Base-by-base conservation (phyloP, 169 alveolate genomes). In the Babesia sp. region DNA sequence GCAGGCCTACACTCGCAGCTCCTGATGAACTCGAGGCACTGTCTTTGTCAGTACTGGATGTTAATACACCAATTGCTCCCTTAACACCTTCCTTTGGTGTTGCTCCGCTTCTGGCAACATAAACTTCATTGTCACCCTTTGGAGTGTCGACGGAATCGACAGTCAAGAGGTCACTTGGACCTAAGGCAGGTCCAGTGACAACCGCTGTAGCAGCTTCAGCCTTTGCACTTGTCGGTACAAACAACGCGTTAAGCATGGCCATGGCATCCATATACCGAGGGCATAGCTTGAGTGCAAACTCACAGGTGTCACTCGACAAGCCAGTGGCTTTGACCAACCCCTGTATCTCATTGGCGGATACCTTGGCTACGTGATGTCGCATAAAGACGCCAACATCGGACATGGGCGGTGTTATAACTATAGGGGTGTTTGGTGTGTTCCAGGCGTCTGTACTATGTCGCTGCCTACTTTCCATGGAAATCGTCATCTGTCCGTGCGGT, bases 401-500 rank as follows among this genome's bases (percentile, higher is more conserved):
- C 50, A 24, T 36, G 29, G 74, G 69, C 24, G 67, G 60, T 2
- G 61, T 16, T 31, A 69, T 54, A 3, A 69, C 46, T 6, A 22
- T 44, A 9, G 55, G 69, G 11, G 63, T n/a, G 2, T 22, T 11
- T 26, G 72, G 16, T 22, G 51, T 63, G 37, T 44, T 55, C 63
- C 76, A 45, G 28, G 24, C 26, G 22, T 67, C 66, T 6, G 34
- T 12, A 20, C 34, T 33, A 54, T 67, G 48, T 28, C 64, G 7
- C 70, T 53, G 79, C 29, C 68, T 29, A 28, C 55, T 69, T 20
- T 60, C 70, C 72, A 70, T 46, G 67, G 68, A 26, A 11, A 78
- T 59, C n/a, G 68, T 53, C 61, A 78, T 68, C 73, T 57, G 71
- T 9, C 70, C 64, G 24, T 78, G 76, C 26, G 79, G 72, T 33